These are phyloP conservation scores for Cyclotella cryptica DNA, from an alignment of 108 stramenopile genomes.

Conservation along the genomic window DNA sequence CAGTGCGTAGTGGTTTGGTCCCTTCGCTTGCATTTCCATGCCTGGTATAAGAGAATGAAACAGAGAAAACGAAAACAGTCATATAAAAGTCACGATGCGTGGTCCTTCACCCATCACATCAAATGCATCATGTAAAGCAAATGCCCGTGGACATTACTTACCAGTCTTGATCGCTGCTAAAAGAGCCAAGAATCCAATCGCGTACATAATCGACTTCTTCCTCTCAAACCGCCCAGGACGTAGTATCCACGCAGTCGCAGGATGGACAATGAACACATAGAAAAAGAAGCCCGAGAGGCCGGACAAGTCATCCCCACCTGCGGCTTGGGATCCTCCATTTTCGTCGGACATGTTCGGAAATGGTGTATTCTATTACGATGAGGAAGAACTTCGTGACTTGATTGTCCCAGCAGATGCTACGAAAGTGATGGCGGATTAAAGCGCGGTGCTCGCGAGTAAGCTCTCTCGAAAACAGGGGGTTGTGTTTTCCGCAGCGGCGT, in stretches of 20 bases:
- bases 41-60: constrained; percentile 49
- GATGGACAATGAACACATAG: constrained; percentile 96
- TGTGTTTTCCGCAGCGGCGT: no score
- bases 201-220: constrained; percentile 92
- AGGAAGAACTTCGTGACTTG: not conserved
- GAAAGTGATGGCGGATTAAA: not conserved
- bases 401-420: not conserved
- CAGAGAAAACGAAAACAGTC: constrained; percentile 9
- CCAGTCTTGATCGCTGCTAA: constrained; percentile 93
- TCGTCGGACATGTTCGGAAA: constrained; percentile 45
- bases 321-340: constrained; percentile 33
- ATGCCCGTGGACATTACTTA: constrained; percentile 39
- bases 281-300: constrained; percentile 96
- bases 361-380: not conserved
- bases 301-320: constrained; percentile 79
- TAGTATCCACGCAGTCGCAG: constrained; percentile 96
- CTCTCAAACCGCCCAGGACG: constrained; percentile 93
- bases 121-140: not conserved
- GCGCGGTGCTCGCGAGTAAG: no score
- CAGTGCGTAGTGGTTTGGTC: constrained; percentile 91
- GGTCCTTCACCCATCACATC: not conserved
- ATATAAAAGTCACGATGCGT: no score
- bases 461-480: no score
- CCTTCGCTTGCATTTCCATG: constrained; percentile 86
- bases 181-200: constrained; percentile 92